Evolutionary conservation across 495 filamentous ascomycete genomes (phyloP).

Genomic region (Saxophila tyrrhenica): DNA sequence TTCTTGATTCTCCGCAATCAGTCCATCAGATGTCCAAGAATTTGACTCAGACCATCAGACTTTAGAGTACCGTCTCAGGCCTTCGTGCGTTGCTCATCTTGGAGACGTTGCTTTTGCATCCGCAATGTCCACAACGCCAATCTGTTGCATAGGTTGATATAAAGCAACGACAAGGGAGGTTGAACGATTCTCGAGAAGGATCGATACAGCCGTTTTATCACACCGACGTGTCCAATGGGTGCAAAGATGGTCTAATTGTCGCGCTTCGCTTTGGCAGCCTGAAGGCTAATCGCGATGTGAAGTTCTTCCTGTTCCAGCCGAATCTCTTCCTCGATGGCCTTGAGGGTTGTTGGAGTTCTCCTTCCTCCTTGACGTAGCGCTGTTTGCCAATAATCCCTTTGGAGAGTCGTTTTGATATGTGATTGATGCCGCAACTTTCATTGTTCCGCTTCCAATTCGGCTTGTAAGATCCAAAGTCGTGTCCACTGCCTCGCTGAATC

Average conservation of each 20-base stretch:
- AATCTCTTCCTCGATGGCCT: neutral
- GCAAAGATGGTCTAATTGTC: neutral
- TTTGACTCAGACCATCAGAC: too few relatives aligned
- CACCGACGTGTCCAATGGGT: neutral
- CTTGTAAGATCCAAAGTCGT: neutral
- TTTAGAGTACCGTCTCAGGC: too few relatives aligned
- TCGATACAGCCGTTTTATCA: neutral
- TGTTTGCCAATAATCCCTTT: neutral
- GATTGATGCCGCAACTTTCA: neutral
- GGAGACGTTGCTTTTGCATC: too few relatives aligned
- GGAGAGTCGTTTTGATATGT: too few relatives aligned
- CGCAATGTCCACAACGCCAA: too few relatives aligned
- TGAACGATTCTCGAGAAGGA: too few relatives aligned
- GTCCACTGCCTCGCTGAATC: neutral
- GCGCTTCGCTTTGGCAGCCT: neutral
- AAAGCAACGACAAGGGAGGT: too few relatives aligned
- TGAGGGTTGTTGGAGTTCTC: neutral
- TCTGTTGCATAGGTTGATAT: too few relatives aligned
- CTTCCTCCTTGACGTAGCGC: neutral
- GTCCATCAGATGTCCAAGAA: too few relatives aligned
- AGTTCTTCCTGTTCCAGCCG: neutral
- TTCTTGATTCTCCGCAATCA: too few relatives aligned
- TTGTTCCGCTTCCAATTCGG: neutral
- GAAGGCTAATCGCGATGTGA: neutral
- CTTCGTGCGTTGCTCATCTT: too few relatives aligned